A percentile compares a stretch with the other conserved stretches of the same genome.
Conservation (phyloP, 768 basidiomycete species). For the Hemileccinum rubropunctum region DNA sequence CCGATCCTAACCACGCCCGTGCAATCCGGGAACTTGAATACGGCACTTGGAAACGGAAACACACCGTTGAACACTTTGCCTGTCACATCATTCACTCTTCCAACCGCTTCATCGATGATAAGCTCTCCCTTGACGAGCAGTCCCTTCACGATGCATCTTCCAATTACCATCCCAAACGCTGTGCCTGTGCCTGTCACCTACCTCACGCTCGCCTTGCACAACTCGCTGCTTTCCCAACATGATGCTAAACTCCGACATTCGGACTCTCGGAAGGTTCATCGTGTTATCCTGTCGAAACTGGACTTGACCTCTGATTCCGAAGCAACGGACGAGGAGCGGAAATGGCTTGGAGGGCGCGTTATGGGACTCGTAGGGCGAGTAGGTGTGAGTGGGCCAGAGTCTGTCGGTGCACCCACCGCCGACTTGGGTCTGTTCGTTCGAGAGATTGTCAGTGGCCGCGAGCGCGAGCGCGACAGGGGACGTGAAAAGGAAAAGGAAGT, state of each 20-base stretch:
- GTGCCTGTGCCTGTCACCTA: conserved; percentile 7
- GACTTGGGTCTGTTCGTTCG: conserved; percentile 55
- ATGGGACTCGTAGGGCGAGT: conserved; percentile 40
- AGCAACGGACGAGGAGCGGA: conserved; percentile 31
- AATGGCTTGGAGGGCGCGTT: conserved; percentile 30
- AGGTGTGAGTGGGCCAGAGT: conserved; percentile 38
- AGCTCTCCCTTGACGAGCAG: conserved; percentile 9
- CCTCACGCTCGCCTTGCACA: conserved; percentile 27
- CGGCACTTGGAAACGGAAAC: conserved; percentile 9
- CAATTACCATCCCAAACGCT: conserved; percentile 16
- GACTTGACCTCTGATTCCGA: conserved; percentile 38
- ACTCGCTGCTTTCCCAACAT: conserved; percentile 25
- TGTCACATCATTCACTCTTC: conserved; percentile 3
- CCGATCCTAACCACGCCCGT: conserved; percentile 29
- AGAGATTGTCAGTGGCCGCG: conserved; percentile 36
- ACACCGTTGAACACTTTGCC: conserved; percentile 21
- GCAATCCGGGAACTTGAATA: conserved; percentile 14
- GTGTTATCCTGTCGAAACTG: conserved; percentile 58
- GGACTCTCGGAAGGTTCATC: conserved; percentile 60
- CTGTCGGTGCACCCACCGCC: conserved; percentile 44
- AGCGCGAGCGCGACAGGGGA: conserved; percentile 25
- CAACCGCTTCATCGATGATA: conserved; percentile 1
- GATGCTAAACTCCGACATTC: conserved; percentile 32
- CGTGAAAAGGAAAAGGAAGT: conserved; percentile 36
- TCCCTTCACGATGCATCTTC: conserved; percentile 1